phyloP scores from a whole-genome alignment of 768 basidiomycete species.

The Galerina marginata region DNA sequence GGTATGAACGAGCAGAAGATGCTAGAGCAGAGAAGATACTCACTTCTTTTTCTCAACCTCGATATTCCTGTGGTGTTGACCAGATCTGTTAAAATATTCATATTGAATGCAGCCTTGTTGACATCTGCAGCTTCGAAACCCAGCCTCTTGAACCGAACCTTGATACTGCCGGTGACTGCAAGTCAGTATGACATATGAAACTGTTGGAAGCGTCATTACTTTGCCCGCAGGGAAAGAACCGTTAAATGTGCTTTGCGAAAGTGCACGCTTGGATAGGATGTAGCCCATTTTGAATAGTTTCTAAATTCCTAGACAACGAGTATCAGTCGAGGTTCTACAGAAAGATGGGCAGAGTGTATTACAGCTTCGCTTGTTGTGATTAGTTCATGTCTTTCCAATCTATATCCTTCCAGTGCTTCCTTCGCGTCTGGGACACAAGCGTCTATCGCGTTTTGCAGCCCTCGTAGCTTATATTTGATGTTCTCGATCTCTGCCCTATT shows the following conservation, averaged over 20 bases:
- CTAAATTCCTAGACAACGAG: too few relatives aligned
- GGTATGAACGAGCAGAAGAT: not conserved
- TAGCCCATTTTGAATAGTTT: too few relatives aligned
- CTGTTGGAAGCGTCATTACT: too few relatives aligned
- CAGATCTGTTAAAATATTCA: too few relatives aligned
- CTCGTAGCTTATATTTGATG: not conserved
- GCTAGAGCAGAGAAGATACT: not conserved
- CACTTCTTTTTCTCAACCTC: conserved; percentile 1
- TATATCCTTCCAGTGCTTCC: not conserved
- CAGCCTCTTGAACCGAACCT: too few relatives aligned
- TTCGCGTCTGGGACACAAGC: not conserved
- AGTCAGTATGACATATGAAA: too few relatives aligned
- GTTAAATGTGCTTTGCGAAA: too few relatives aligned
- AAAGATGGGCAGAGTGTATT: not conserved
- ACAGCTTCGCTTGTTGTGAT: not conserved
- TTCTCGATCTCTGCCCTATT: not conserved
- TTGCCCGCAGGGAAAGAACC: too few relatives aligned
- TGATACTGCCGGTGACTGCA: too few relatives aligned
- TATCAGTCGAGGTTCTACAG: not conserved
- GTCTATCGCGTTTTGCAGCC: not conserved
- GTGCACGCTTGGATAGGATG: too few relatives aligned
- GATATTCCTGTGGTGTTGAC: not conserved
- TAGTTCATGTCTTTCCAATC: not conserved
- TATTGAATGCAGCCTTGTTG: too few relatives aligned
- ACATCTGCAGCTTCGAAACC: too few relatives aligned